Percentiles rank a stretch among this genome's conserved stretches.
Evolutionary conservation across 108 stramenopile species (phyloP).

Genomic region (Chaetoceros muelleri): DNA sequence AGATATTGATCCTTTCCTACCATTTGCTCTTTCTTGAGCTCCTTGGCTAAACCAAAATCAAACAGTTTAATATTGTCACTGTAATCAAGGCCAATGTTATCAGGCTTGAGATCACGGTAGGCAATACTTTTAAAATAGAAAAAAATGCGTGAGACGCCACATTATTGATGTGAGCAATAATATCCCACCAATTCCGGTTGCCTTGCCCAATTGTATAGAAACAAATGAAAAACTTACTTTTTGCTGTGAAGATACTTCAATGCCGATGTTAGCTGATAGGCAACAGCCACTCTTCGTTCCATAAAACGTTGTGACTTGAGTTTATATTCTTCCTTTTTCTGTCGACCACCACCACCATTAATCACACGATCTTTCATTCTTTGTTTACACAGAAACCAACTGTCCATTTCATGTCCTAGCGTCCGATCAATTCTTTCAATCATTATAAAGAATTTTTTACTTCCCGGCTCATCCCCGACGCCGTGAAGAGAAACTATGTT

Average conservation of each 20-base stretch:
- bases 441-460: not conserved
- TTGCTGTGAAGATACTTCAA: not conserved
- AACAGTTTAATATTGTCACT: constrained; percentile 25
- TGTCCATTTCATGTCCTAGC: not conserved
- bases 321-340: not conserved
- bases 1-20: not conserved
- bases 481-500: constrained; percentile 53
- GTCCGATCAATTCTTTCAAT: not conserved
- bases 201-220: too few relatives aligned
- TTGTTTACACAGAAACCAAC: not conserved
- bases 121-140: too few relatives aligned
- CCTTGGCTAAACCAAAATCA: constrained; percentile 38
- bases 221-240: too few relatives aligned
- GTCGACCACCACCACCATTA: not conserved
- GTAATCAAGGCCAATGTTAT: constrained; percentile 26
- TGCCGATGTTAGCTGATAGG: not conserved
- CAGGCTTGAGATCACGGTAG: constrained; percentile 17
- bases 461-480: constrained; percentile 8
- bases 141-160: too few relatives aligned
- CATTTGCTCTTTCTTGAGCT: constrained; percentile 12
- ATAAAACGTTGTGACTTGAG: not conserved
- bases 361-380: not conserved
- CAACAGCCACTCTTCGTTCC: not conserved
- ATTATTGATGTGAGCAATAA: too few relatives aligned
- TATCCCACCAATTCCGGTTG: too few relatives aligned